Base-by-base conservation (phyloP, 352 stramenopile species). In the Synura sp. region DNA sequence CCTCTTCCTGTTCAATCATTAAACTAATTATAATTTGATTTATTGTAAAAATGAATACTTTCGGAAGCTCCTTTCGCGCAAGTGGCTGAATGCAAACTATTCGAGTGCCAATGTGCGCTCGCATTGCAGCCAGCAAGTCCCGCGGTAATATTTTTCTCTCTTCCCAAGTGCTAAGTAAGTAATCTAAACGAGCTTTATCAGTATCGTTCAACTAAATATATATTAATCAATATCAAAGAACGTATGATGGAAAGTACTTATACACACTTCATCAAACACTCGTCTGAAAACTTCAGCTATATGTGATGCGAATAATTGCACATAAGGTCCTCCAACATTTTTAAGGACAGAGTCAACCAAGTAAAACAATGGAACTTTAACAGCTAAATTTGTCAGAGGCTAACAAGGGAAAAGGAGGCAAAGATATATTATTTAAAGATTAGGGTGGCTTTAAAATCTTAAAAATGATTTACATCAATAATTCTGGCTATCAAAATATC, bases 311-410 rank as follows among this genome's bases (percentile, higher is more conserved):
- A 76, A 76, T 12, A 76, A 34, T 34, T 3, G 36, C 22, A 25
- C 4, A 27, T 59, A 76, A 41, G 35, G 67, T 19, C 35, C 35
- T 29, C 67, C 38, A 27, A 35, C 67, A 60, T 12, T 31, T 35
- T 76, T 76, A 34, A 76, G 35, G 12, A 76, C 22, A n/a, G 67
- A 76, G 27, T 76, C 67, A 27, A 76, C 41, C 2, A 76, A 15
- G 35, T 76, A 76, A 38, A 76, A 76, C n/a, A 76, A 14, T 27
- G 67, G 67, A 1, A 5, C 1, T 59, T 57, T 55, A 38, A 44
- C 55, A 9, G 67, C 14, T 44, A 5, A 29, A 27, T 73, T 42
- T 14, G 57, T 73, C 1, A 14, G 29, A 22, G 57, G 32, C 38
- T 44, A 19, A 9, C 7, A 44, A n/a, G n/a, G n/a, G n/a, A n/a